Evolutionary conservation across 495 filamentous ascomycete species (phyloP), one percentile per base, ranked within the genome.

Genomic region (Penicillium cataractarum): DNA sequence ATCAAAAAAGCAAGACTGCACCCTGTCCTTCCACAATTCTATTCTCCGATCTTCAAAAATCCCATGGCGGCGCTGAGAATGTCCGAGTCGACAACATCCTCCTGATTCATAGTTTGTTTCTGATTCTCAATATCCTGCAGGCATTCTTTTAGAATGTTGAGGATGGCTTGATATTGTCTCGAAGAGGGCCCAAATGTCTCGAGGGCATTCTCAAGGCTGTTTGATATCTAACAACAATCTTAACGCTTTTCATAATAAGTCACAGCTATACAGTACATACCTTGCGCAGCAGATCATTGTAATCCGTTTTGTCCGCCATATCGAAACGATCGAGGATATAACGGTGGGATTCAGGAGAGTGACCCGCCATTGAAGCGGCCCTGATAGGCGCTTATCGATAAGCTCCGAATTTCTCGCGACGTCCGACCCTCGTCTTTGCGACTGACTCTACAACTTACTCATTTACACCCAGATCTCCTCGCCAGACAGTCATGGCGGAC

Each of bases 401-500:
- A 68, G 62, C 55, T 55, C 62, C 57, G 29, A 55, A 52, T 55
- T 65, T 63, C 57, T 58, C 48, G 55, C 54, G 29, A 42, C 56
- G 24, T 58, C 57, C 39, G 49, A 52, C 31, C 32, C 27, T 60
- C 40, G 27, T 39, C 32, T 37, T 49, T 58, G 57, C 57, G 42
- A 49, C 49, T 29, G 15, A 53, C 48, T 40, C 24, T 2, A 26
- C 51, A 52, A 42, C n/a, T n/a, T 26, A 12, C n/a, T 24, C 51
- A 22, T 55, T 46, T 6, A 26, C 48, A n/a, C 6, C 22, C 29
- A 33, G 21, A 55, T 3, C 2, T 12, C 48, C 48, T 29, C 49
- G n/a, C 21, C 37, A 51, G 49, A 32, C 56, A 61, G 71, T 29
- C 22, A 84, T 84, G 82, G 81, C 78, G 6, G 81, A 83, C 68